Percentiles rank a stretch among this genome's conserved stretches.
phyloP scores from a whole-genome alignment of 2,329 filamentous ascomycete species.

The Leptographium wingfieldii region DNA sequence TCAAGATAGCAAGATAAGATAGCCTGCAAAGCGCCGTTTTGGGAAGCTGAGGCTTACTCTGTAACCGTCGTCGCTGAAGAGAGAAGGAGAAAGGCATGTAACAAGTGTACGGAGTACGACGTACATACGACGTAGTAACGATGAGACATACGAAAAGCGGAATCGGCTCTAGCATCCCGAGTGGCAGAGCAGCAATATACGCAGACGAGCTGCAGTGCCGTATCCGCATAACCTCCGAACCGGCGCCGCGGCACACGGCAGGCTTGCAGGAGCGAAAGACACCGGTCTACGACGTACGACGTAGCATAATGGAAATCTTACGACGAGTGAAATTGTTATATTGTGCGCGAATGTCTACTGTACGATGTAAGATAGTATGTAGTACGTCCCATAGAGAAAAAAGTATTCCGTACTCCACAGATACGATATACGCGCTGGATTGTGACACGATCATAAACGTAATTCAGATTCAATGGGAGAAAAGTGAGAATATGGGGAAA shows the following conservation, averaged over 20 bases:
- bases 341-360: neutral
- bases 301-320: neutral
- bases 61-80: too few species aligned
- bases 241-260: neutral
- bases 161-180: neutral
- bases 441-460: neutral
- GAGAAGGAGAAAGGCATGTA: too few species aligned
- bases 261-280: neutral
- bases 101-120: neutral
- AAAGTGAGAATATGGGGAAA: neutral
- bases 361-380: too few species aligned
- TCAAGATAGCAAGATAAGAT: too few species aligned
- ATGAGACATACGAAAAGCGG: neutral
- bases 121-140: neutral
- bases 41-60: too few species aligned
- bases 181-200: neutral
- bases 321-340: neutral
- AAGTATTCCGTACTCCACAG: neutral
- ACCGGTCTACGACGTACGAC: neutral
- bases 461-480: neutral
- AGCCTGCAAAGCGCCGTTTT: too few species aligned
- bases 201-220: neutral
- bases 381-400: neutral
- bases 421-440: neutral
- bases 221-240: neutral